Evolutionary conservation across 1,139 yeast genomes (phyloP).

Genomic region (Sugiyamaella sp.): DNA sequence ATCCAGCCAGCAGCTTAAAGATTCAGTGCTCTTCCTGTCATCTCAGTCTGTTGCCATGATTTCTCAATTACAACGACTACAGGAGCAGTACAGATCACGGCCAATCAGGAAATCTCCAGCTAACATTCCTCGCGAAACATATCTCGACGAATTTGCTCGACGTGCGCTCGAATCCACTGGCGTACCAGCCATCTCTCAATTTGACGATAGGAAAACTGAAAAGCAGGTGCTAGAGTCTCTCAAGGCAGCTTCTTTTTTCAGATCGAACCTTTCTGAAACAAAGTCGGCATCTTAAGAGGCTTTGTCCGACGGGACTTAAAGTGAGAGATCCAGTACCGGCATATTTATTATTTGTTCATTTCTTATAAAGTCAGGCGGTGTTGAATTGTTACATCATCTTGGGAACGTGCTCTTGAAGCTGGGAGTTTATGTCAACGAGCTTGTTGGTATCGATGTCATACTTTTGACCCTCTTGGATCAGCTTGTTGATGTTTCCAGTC

Average conservation of each 20-base stretch:
- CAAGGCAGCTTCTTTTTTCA: slow-evolving; percentile 11
- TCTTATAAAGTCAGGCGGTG: background rate
- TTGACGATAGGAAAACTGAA: slow-evolving; percentile 11
- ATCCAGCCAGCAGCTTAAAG: slow-evolving; percentile 43
- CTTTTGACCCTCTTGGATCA: slow-evolving; percentile 25
- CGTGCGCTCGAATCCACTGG: slow-evolving; percentile 29
- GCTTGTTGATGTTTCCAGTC: slow-evolving; percentile 20
- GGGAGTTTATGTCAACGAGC: slow-evolving; percentile 20
- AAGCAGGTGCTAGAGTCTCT: slow-evolving; percentile 1
- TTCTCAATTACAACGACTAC: slow-evolving; percentile 19
- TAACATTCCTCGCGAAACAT: slow-evolving; percentile 25
- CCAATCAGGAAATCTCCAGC: slow-evolving; percentile 9
- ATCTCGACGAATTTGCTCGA: slow-evolving; percentile 27
- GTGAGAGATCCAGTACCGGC: no score
- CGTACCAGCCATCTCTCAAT: slow-evolving; percentile 4
- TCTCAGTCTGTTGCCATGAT: slow-evolving; percentile 38
- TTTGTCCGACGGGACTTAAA: no score
- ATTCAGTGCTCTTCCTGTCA: slow-evolving; percentile 53
- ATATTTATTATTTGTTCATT: background rate
- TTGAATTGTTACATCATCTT: background rate
- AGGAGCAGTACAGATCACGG: slow-evolving; percentile 4
- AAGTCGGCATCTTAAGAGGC: background rate
- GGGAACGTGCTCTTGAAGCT: slow-evolving; percentile 15
- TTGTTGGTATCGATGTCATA: slow-evolving; percentile 27
- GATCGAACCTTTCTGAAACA: background rate